phyloP scores from a whole-genome alignment of 345 rosid genomes.

The Lagerstroemia speciosa region DNA sequence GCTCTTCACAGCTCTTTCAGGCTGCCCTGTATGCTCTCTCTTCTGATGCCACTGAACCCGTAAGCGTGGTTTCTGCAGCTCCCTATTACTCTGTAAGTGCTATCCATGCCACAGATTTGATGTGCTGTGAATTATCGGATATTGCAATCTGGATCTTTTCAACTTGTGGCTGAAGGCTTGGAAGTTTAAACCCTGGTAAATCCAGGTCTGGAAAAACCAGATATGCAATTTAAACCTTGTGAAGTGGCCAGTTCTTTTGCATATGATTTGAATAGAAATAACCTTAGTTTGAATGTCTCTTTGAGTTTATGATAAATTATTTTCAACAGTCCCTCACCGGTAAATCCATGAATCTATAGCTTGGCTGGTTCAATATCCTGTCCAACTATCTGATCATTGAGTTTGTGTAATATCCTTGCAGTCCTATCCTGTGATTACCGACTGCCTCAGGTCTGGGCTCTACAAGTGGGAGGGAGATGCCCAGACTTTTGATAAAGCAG shows the following conservation, averaged over 20 bases:
- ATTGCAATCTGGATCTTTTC: neutral
- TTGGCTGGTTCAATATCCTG: neutral
- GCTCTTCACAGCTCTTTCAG: constrained; percentile 80
- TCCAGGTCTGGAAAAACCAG: neutral
- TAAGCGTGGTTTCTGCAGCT: constrained; percentile 67
- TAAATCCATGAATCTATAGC: neutral
- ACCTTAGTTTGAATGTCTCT: neutral
- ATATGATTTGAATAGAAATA: neutral
- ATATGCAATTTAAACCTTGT: neutral
- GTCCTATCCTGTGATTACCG: constrained; percentile 72
- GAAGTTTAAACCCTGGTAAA: neutral
- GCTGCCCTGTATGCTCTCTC: constrained; percentile 79
- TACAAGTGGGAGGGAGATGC: constrained; percentile 96
- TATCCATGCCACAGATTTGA: neutral
- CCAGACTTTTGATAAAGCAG: constrained; percentile 28
- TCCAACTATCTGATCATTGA: neutral
- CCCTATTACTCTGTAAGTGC: constrained; percentile 75
- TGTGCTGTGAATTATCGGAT: neutral
- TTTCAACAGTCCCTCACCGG: neutral
- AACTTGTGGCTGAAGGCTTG: too few species aligned
- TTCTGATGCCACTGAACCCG: constrained; percentile 45
- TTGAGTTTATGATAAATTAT: neutral
- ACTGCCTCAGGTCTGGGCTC: constrained; percentile 65
- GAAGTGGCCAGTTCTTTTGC: neutral
- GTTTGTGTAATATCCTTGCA: constrained; percentile 20